phyloP scores from a whole-genome alignment of 2,329 filamentous ascomycete species.

The Tricladium varicosporioides region DNA sequence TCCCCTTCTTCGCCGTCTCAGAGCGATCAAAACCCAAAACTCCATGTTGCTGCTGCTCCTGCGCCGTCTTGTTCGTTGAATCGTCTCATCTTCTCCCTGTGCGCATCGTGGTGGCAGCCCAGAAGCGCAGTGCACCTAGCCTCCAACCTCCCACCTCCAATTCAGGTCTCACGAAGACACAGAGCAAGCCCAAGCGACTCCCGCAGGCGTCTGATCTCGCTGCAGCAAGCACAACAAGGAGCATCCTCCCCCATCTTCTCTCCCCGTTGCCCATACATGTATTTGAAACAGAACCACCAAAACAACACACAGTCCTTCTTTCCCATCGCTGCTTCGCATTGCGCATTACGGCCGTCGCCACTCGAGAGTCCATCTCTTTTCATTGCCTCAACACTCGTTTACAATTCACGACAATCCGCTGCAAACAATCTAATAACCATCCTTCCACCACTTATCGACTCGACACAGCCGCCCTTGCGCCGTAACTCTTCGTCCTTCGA shows the following conservation, averaged over 20 bases:
- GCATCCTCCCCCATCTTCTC: neutral
- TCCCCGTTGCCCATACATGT: neutral
- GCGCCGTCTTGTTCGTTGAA: no score
- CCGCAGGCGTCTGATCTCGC: no score
- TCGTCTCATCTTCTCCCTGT: no score
- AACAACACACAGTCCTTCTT: neutral
- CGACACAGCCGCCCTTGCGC: conserved; percentile 3
- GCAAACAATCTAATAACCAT: conserved; percentile 1
- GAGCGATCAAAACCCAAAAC: no score
- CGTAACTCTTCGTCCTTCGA: neutral
- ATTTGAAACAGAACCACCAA: neutral
- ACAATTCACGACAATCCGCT: neutral
- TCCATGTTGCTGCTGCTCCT: no score
- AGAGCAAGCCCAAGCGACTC: no score
- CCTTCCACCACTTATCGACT: neutral
- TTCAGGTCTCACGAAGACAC: neutral
- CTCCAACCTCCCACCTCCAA: neutral
- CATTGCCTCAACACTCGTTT: neutral
- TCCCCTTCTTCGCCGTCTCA: no score
- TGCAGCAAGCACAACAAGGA: neutral
- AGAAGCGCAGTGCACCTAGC: no score
- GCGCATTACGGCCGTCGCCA: conserved; percentile 1
- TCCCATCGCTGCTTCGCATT: neutral
- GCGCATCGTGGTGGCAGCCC: no score
- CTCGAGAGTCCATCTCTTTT: neutral